Base-by-base conservation (phyloP, 1,284 basidiomycete genomes). In the Calocybe gambosa region DNA sequence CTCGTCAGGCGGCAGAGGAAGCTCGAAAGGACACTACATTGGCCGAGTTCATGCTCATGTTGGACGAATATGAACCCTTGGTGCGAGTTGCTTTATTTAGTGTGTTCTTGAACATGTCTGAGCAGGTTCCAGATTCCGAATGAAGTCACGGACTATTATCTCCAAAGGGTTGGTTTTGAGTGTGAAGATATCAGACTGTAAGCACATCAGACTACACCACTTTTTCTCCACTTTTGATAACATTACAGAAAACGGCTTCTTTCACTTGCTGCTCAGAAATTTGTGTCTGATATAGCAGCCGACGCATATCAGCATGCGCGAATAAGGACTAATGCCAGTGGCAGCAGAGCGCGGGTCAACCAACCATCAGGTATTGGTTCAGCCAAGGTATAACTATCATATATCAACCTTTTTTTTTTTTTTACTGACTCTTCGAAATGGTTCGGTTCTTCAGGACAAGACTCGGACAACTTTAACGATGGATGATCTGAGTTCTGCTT, bases 261-360 rank as follows among this genome's bases (percentile, higher is more conserved):
- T 19, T 94, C 94, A 0, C 78, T 99, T 23, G 94, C 96, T 1
- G 93, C 95, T 0, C 96, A 99, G 63, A 99, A 99, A 63, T 99
- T 99, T 62, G 86, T 99, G 35, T 89, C 93, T 9, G 96, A 99
- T 64, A 95, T 99, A 52, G 90, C 95, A 1, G 82, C 90, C 7
- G 96, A 99, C 64, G 93, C 96, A 12, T 99, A 93, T 66, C 93
- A 98, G 61, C 96, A 98, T 64, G 95, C 96, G 2, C 87, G 95
- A 20, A 91, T 99, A 58, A 82, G 96, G 45, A 92, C 85, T 1
- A 88, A 86, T 50, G 85, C 86, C 41, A 58, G 80, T 7, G 77
- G 85, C 41, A 85, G 85, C 29, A 75, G 86, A 20, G 71, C 80
- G 15, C 71, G 87, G 28, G 70, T 76, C 2, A 79, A 75, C 53